Percentiles rank a stretch among this genome's conserved stretches.
phyloP scores from a whole-genome alignment of 108 stramenopile genomes.

The Pseudonitzschia multistriata region DNA sequence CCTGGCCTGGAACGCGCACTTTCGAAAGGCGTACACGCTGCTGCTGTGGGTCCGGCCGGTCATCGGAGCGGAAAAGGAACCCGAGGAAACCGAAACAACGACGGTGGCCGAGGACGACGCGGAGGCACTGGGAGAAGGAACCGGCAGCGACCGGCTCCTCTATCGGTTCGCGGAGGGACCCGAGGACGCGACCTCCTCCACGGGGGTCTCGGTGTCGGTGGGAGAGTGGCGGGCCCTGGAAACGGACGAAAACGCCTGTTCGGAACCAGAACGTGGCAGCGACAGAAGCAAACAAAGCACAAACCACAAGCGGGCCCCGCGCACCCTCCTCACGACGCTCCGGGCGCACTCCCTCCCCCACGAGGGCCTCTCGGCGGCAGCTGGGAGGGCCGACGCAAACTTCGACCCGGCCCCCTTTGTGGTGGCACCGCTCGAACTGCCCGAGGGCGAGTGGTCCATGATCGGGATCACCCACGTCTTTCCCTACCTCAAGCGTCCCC shows the following conservation, averaged over 20 bases:
- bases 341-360: slow-evolving; percentile 35
- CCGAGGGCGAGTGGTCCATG: slow-evolving; percentile 67
- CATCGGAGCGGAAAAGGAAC: slow-evolving; percentile 10
- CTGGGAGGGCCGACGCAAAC: slow-evolving; percentile 20
- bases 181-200: slow-evolving; percentile 26
- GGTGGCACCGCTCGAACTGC: slow-evolving; percentile 55
- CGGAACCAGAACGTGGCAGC: not conserved
- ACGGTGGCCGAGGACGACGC: slow-evolving; percentile 28
- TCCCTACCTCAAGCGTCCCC: slow-evolving; percentile 81
- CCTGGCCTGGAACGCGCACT: slow-evolving; percentile 71
- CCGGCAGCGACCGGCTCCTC: slow-evolving; percentile 17
- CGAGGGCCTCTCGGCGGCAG: not conserved
- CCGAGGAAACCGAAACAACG: no score
- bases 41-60: slow-evolving; percentile 79
- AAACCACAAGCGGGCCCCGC: slow-evolving; percentile 13
- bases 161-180: slow-evolving; percentile 59
- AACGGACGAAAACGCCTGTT: not conserved
- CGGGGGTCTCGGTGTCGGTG: slow-evolving; percentile 56
- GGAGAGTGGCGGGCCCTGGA: slow-evolving; percentile 53
- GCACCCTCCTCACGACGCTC: slow-evolving; percentile 23
- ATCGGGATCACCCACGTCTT: slow-evolving; percentile 75
- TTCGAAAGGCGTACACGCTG: slow-evolving; percentile 81
- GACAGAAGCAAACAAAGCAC: not conserved
- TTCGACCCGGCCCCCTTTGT: slow-evolving; percentile 34
- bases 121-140: not conserved